These are phyloP conservation scores for Elsinoe perseae DNA, from an alignment of 2,329 filamentous ascomycete species.

Conservation along the genomic window DNA sequence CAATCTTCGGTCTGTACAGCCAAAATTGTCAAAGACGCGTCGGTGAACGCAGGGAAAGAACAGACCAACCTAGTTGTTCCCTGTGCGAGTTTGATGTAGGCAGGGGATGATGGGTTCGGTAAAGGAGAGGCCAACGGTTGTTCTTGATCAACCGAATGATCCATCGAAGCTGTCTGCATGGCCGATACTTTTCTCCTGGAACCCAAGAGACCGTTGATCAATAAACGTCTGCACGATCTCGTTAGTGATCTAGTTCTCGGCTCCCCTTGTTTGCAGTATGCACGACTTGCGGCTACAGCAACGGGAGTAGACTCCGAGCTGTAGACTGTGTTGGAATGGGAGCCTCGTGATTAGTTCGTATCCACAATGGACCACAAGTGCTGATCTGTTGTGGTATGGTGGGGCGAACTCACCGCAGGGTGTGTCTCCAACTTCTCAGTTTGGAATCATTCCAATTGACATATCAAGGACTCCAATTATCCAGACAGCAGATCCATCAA, in stretches of 20 bases:
- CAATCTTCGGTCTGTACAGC: constrained; percentile 6
- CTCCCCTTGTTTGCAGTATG: constrained; percentile 4
- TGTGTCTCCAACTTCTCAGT: not conserved
- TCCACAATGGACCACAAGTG: not conserved
- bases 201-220: constrained; percentile 5
- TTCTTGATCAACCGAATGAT: too few species aligned
- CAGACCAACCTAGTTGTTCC: constrained; percentile 12
- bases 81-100: constrained; percentile 12
- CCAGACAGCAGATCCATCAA: not conserved
- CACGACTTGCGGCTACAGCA: not conserved
- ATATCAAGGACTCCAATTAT: not conserved
- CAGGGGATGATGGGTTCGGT: constrained; percentile 1
- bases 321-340: not conserved
- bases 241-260: constrained; percentile 2
- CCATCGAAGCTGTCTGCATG: constrained; percentile 13
- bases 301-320: not conserved
- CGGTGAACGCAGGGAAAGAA: constrained; percentile 12
- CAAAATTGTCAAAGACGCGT: not conserved
- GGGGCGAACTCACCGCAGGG: not conserved
- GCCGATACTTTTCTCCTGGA: constrained; percentile 4
- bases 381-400: not conserved
- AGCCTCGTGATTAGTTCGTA: not conserved
- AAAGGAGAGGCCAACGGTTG: constrained; percentile 8
- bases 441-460: not conserved
- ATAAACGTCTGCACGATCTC: constrained; percentile 7